Percentiles rank a stretch among this genome's conserved stretches.
Evolutionary conservation across 306 rosid species (phyloP).

Genomic region (Pyrus bretschneideri): DNA sequence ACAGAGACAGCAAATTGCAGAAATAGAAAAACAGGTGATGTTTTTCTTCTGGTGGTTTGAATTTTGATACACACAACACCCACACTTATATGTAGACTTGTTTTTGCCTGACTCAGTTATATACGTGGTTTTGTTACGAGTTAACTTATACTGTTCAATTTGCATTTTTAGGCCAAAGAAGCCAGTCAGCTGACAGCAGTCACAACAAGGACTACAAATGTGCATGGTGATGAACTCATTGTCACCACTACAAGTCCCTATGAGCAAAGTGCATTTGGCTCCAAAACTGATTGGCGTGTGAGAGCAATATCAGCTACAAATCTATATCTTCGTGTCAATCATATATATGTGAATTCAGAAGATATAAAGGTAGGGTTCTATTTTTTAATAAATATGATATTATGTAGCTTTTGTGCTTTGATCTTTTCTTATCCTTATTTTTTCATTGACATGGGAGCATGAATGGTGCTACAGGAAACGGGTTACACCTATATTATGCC

Average conservation of each 20-base stretch:
- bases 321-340: slow-evolving; percentile 93
- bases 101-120: neutral
- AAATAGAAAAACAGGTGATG: slow-evolving; percentile 93
- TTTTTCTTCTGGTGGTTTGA: slow-evolving; percentile 1
- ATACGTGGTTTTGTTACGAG: neutral
- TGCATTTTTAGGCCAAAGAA: slow-evolving; percentile 60
- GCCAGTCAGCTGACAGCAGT: slow-evolving; percentile 94
- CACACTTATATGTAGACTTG: neutral
- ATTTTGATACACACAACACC: neutral
- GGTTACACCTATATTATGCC: slow-evolving; percentile 99
- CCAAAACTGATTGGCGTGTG: slow-evolving; percentile 99
- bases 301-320: slow-evolving; percentile 98
- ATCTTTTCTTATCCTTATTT: neutral
- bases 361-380: slow-evolving; percentile 65
- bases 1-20: slow-evolving; percentile 97
- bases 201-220: slow-evolving; percentile 87
- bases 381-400: neutral
- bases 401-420: neutral
- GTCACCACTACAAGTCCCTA: slow-evolving; percentile 97
- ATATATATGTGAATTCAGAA: slow-evolving; percentile 94
- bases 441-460: slow-evolving; percentile 8
- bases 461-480: slow-evolving; percentile 70
- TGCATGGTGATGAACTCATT: slow-evolving; percentile 91
- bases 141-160: slow-evolving; percentile 1
- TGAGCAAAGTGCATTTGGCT: slow-evolving; percentile 87